Evolutionary conservation across 495 filamentous ascomycete genomes (phyloP).

Genomic region (Apodospora peruviana): DNA sequence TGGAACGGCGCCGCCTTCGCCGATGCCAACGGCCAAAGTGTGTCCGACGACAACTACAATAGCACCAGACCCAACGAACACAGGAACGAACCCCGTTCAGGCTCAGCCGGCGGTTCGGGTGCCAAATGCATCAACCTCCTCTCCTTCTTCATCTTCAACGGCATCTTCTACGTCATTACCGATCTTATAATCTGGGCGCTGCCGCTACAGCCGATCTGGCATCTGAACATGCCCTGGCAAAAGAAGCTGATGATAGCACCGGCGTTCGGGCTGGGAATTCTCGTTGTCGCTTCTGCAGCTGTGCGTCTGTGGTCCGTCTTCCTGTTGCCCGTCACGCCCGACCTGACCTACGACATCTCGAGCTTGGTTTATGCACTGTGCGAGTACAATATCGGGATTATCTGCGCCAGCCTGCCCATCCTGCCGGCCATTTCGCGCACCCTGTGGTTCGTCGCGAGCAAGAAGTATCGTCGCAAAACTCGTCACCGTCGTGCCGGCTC

Average conservation of each 20-base stretch:
- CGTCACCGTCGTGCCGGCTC: too few species aligned
- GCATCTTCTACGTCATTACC: conserved; percentile 17
- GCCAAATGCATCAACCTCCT: conserved; percentile 22
- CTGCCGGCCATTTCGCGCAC: too few species aligned
- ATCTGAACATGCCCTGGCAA: conserved; percentile 14
- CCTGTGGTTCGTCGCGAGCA: too few species aligned
- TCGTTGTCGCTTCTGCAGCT: conserved; percentile 18
- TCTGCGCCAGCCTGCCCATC: conserved; percentile 24
- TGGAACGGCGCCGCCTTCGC: conserved; percentile 14
- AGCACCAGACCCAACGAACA: too few species aligned
- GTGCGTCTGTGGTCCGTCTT: conserved; percentile 15
- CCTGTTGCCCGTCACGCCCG: not conserved
- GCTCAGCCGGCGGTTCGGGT: too few species aligned
- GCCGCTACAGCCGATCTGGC: conserved; percentile 18
- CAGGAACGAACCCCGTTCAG: too few species aligned
- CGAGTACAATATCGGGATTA: conserved; percentile 23
- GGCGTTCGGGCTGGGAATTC: conserved; percentile 24
- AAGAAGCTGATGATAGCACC: conserved; percentile 21
- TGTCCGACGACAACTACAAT: too few species aligned
- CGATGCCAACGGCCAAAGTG: too few species aligned
- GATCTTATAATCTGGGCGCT: conserved; percentile 19
- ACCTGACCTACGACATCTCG: conserved; percentile 10
- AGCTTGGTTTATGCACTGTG: conserved; percentile 21
- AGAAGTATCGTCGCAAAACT: too few species aligned
- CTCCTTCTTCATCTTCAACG: conserved; percentile 24